Evolutionary conservation across 225 moss, liverwort and hornwort species (phyloP), one percentile per base, ranked within the genome.

Genomic region (Neckera pumila): DNA sequence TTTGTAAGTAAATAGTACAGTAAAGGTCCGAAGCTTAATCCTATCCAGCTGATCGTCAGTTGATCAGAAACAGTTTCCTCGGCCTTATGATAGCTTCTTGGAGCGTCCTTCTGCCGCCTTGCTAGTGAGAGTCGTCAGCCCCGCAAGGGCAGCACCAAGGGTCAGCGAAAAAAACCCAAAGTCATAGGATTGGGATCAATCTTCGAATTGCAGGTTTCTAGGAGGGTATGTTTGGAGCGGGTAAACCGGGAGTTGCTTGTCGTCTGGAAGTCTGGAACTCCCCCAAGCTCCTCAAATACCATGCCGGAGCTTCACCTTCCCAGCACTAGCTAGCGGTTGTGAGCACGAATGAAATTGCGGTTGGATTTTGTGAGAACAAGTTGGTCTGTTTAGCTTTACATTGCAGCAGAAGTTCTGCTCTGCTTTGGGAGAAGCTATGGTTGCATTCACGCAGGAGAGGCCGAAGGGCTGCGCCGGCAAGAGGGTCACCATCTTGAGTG

Each of bases 211-310:
- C 77, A 21, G n/a, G 70, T 70, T 79, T 80, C 71, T 11, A 72
- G 90, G 84, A 71, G 75, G 66, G 80, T 69, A 79, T 88, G 82
- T 85, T 88, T 76, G 81, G 86, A 88, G 82, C 86, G 82, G 90
- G 86, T 76, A 71, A 88, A 78, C 45, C 77, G 51, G 90, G 90
- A 43, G 27, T 71, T 83, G 45, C 57, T 79, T 61, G 53, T 47
- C n/a, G 69, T 53, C 40, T 59, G 76, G 81, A 75, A 40, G 59
- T 57, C 54, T 51, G 34, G 45, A 27, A 25, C 34, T 42, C 65
- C 38, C 70, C 12, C 51, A 0, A 57, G 79, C 59, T 59, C 79
- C 88, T 88, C 85, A 90, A 76, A 85, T 88, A 86, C 90, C 51
- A 61, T 54, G 75, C 20, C 45, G 4, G 28, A 30, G 61, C 65